Evolutionary conservation across 2,329 filamentous ascomycete species (phyloP).

Genomic region (Epichloe typhina): DNA sequence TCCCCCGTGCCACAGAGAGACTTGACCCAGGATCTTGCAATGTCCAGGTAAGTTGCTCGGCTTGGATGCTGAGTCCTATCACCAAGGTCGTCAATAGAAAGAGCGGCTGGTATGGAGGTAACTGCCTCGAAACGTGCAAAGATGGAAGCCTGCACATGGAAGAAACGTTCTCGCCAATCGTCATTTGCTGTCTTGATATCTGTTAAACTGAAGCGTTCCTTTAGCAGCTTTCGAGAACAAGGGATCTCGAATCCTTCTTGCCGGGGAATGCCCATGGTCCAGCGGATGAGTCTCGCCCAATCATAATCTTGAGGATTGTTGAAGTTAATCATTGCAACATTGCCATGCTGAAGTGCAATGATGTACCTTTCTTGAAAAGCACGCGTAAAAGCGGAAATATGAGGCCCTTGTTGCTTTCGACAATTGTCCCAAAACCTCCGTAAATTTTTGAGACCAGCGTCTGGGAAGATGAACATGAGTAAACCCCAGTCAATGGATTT

Average conservation of each 20-base stretch:
- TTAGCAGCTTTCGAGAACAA: constrained; percentile 28
- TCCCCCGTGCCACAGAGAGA: constrained; percentile 42
- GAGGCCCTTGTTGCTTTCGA: constrained; percentile 36
- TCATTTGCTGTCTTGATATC: constrained; percentile 19
- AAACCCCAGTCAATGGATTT: constrained; percentile 48
- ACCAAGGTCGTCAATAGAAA: constrained; percentile 12
- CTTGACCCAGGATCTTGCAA: constrained; percentile 46
- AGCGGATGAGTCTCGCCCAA: constrained; percentile 52
- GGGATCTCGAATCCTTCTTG: constrained; percentile 36
- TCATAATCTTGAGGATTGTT: constrained; percentile 52
- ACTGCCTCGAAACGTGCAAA: constrained; percentile 44
- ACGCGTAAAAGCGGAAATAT: constrained; percentile 39
- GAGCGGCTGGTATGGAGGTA: constrained; percentile 32
- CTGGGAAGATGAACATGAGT: constrained; percentile 41
- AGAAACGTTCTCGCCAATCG: constrained; percentile 46
- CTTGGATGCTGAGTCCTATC: neutral
- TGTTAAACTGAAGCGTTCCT: constrained; percentile 28
- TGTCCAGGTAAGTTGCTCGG: constrained; percentile 19
- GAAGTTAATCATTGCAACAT: constrained; percentile 50
- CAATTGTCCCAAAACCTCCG: constrained; percentile 41
- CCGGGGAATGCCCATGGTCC: constrained; percentile 44
- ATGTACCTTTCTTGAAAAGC: constrained; percentile 55
- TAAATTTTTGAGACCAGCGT: constrained; percentile 35
- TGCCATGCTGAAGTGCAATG: constrained; percentile 48
- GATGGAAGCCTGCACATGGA: constrained; percentile 37